Percentiles rank a stretch among this genome's conserved stretches.
These are phyloP conservation scores for Ambispora gerdemannii DNA, from an alignment of 192 early-diverging fungal species.

Conservation along the genomic window DNA sequence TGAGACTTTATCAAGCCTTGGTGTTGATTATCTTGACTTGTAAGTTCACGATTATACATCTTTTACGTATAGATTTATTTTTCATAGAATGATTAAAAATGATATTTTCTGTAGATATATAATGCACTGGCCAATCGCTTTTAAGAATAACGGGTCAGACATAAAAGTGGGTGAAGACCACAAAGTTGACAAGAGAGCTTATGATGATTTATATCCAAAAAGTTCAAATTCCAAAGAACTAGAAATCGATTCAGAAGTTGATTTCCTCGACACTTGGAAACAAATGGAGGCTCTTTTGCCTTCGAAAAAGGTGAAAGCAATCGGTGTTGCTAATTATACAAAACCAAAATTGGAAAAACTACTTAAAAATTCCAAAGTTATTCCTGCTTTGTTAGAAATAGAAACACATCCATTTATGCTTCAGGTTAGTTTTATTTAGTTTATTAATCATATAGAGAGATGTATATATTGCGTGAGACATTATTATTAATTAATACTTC, in stretches of 20 bases:
- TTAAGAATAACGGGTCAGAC: no score
- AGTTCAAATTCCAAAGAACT: constrained; percentile 40
- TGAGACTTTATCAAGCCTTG: constrained; percentile 63
- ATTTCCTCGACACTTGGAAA: constrained; percentile 71
- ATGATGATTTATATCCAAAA: constrained; percentile 11
- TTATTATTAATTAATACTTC: constrained; percentile 23
- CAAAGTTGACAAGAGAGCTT: no score
- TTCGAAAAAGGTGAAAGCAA: constrained; percentile 65
- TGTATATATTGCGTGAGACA: neutral
- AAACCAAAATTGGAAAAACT: constrained; percentile 63
- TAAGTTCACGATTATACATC: constrained; percentile 54
- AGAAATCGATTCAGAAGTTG: constrained; percentile 40
- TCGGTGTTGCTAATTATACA: constrained; percentile 86
- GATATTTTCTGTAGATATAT: neutral
- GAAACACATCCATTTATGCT: constrained; percentile 79
- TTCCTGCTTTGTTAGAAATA: constrained; percentile 83
- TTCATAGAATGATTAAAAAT: neutral
- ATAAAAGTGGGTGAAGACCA: no score
- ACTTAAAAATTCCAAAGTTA: constrained; percentile 58
- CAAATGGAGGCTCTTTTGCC: constrained; percentile 78
- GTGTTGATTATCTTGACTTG: constrained; percentile 75
- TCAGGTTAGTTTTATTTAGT: constrained; percentile 22
- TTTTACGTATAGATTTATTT: no score
- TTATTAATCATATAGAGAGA: neutral
- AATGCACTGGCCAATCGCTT: constrained; percentile 79